Evolutionary conservation across 805 yeast genomes (phyloP).

Genomic region (Ogataea corticis): DNA sequence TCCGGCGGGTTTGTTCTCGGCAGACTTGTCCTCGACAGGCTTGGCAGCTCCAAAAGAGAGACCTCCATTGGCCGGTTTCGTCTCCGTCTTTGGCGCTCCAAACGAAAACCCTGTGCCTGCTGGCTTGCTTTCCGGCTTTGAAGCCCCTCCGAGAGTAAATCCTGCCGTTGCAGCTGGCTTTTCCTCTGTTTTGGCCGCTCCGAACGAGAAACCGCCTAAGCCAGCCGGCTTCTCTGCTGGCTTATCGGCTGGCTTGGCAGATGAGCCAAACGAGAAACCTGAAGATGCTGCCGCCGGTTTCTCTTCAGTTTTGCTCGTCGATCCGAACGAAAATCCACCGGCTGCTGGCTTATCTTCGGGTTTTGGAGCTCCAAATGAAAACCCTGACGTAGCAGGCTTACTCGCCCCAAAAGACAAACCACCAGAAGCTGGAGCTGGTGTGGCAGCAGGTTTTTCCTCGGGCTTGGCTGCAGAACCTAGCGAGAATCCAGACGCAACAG

Average conservation of each 20-base stretch:
- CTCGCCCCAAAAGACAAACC: not conserved
- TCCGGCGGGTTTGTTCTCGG: not conserved
- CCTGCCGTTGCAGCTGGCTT: slow-evolving; percentile 5
- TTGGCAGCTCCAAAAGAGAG: slow-evolving; percentile 19
- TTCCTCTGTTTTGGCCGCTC: slow-evolving; percentile 8
- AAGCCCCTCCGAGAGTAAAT: slow-evolving; percentile 12
- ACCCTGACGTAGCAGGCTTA: slow-evolving; percentile 10
- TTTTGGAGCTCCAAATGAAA: slow-evolving; percentile 10
- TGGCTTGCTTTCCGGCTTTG: slow-evolving; percentile 17
- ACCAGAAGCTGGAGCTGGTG: slow-evolving; percentile 5
- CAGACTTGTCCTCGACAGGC: not conserved
- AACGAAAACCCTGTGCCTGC: slow-evolving; percentile 11
- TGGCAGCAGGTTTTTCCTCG: slow-evolving; percentile 14
- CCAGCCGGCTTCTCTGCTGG: slow-evolving; percentile 7
- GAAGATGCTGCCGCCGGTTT: slow-evolving; percentile 10
- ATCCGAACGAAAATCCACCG: not conserved
- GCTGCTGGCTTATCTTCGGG: not conserved
- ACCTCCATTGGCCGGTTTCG: slow-evolving; percentile 7
- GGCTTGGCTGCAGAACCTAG: too few relatives aligned
- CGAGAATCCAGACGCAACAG: slow-evolving; percentile 14
- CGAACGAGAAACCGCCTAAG: slow-evolving; percentile 11
- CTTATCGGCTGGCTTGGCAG: slow-evolving; percentile 7
- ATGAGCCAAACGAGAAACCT: slow-evolving; percentile 11
- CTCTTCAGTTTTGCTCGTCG: slow-evolving; percentile 4
- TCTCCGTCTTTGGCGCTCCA: slow-evolving; percentile 12